phyloP scores from a whole-genome alignment of 495 filamentous ascomycete genomes.

The Penicillium cinerascens region DNA sequence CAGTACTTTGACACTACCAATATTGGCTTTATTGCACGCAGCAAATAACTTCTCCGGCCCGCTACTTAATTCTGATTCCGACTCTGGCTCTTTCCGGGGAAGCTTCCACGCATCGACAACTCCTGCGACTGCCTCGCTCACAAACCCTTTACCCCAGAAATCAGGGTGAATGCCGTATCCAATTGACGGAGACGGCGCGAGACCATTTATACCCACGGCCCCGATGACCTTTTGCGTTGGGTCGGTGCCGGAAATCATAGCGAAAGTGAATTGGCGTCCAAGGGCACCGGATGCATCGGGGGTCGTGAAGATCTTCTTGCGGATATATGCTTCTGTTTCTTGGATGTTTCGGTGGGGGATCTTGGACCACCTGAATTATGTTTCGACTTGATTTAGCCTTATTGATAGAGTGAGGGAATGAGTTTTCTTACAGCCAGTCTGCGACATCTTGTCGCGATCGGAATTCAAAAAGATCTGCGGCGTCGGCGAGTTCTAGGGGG shows the following conservation, averaged over 20 bases:
- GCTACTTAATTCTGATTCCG: background rate
- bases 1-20: constrained; percentile 24
- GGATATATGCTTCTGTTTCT: constrained; percentile 20
- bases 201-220: constrained; percentile 19
- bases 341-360: constrained; percentile 15
- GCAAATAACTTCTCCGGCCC: constrained; percentile 20
- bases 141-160: constrained; percentile 21
- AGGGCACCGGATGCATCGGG: constrained; percentile 24
- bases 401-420: background rate
- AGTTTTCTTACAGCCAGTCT: constrained; percentile 23
- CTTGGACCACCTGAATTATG: constrained; percentile 17
- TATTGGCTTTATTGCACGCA: constrained; percentile 20
- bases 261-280: constrained; percentile 23
- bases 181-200: constrained; percentile 24
- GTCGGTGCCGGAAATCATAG: constrained; percentile 13
- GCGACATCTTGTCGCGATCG: constrained; percentile 24
- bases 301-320: constrained; percentile 17
- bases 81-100: background rate
- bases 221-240: constrained; percentile 19
- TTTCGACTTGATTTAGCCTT: background rate
- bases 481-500: constrained; percentile 14
- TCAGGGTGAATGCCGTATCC: constrained; percentile 28
- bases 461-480: constrained; percentile 18
- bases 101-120: constrained; percentile 23
- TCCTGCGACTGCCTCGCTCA: constrained; percentile 19